phyloP scores from a whole-genome alignment of 202 grass and related monocot species.

The Carex arenaria region DNA sequence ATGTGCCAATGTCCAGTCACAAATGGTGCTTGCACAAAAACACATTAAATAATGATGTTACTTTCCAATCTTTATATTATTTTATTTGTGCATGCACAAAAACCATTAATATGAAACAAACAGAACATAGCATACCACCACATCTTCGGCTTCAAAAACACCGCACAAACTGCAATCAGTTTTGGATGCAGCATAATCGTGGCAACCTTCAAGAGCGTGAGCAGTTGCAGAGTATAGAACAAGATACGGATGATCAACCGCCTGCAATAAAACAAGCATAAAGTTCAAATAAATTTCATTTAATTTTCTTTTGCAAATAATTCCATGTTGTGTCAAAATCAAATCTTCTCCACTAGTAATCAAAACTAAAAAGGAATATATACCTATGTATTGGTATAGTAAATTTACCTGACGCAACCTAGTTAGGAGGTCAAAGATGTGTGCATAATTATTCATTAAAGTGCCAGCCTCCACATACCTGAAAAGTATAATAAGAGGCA shows the following conservation, averaged over 20 bases:
- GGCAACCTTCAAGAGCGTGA: conserved; percentile 26
- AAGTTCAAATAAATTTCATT: not conserved
- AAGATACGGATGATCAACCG: conserved; percentile 94
- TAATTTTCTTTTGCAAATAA: not conserved
- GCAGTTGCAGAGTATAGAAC: conserved; percentile 79
- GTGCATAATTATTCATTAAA: conserved; percentile 92
- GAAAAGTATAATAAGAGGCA: conserved; percentile 14
- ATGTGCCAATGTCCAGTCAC: not conserved
- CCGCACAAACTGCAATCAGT: conserved; percentile 63
- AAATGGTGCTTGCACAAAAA: not conserved
- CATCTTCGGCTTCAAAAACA: conserved; percentile 52
- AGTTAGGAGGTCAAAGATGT: conserved; percentile 96
- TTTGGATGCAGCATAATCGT: conserved; percentile 33
- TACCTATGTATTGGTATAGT: not conserved
- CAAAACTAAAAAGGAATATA: not conserved
- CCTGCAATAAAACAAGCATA: conserved; percentile 39
- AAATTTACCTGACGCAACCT: conserved; percentile 76
- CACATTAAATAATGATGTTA: not conserved
- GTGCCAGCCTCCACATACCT: conserved; percentile 91
- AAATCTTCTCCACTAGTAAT: not conserved
- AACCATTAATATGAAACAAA: not conserved
- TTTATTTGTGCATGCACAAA: not conserved
- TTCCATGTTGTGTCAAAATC: not conserved
- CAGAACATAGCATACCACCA: conserved; percentile 52
- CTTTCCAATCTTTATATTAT: not conserved